These are phyloP conservation scores for Carex cristatella DNA, from an alignment of 176 grass and related monocot species.

Conservation along the genomic window DNA sequence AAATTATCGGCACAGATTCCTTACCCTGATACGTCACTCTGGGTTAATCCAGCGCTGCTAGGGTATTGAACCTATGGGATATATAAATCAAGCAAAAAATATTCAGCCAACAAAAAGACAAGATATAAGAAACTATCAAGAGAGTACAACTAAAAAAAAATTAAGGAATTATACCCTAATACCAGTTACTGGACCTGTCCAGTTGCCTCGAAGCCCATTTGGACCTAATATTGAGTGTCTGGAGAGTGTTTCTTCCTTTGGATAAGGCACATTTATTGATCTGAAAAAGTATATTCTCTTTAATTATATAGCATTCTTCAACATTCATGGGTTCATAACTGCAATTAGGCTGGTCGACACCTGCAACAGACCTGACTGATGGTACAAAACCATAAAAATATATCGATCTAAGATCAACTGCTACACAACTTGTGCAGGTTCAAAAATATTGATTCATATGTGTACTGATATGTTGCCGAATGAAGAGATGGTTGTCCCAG, in stretches of 20 bases:
- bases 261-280: constrained; percentile 58
- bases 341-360: background rate
- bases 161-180: constrained; percentile 60
- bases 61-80: constrained; percentile 93
- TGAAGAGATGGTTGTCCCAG: background rate
- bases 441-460: background rate
- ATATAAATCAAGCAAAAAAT: constrained; percentile 24
- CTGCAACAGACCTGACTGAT: background rate
- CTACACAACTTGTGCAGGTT: background rate
- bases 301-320: constrained; percentile 4
- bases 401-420: background rate
- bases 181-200: constrained; percentile 58
- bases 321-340: background rate
- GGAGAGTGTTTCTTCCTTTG: constrained; percentile 95
- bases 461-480: background rate
- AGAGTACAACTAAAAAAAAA: constrained; percentile 25
- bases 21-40: constrained; percentile 69
- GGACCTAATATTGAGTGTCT: constrained; percentile 98
- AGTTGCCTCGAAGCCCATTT: constrained; percentile 72
- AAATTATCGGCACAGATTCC: constrained; percentile 4
- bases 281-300: constrained; percentile 37
- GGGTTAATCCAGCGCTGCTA: constrained; percentile 64
- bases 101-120: constrained; percentile 17
- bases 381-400: background rate
- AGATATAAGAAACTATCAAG: constrained; percentile 11